A percentile compares a stretch with the other conserved stretches of the same genome.
phyloP scores from a whole-genome alignment of 208 protist genomes.

The Trypanosomatidae sp. region DNA sequence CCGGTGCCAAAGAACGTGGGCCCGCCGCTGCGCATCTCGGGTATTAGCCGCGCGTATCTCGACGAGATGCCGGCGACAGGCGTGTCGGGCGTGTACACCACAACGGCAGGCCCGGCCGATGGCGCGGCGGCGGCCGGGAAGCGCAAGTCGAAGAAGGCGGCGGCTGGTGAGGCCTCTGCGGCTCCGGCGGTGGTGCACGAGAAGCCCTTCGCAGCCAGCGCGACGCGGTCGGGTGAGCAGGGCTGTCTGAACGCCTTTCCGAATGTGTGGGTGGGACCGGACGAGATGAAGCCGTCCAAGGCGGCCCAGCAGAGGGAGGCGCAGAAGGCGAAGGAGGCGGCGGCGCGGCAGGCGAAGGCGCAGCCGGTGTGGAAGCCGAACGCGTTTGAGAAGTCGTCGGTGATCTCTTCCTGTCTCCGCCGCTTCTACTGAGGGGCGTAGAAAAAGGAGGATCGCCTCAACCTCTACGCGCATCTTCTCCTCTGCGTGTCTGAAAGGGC shows the following conservation, averaged over 20 bases:
- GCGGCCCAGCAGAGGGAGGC: constrained; percentile 20
- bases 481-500: too few species aligned
- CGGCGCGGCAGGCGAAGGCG: constrained; percentile 28
- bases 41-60: constrained; percentile 59
- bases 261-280: constrained; percentile 67
- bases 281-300: constrained; percentile 33
- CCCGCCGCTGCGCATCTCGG: constrained; percentile 46
- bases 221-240: constrained; percentile 32
- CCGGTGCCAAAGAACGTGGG: constrained; percentile 22
- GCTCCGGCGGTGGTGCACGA: constrained; percentile 14
- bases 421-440: constrained; percentile 59
- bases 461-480: too few species aligned
- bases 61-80: constrained; percentile 79
- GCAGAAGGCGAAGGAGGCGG: constrained; percentile 25
- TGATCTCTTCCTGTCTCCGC: constrained; percentile 78
- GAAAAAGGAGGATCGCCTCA: background rate
- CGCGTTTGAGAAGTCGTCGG: constrained; percentile 64
- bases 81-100: constrained; percentile 61
- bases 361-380: constrained; percentile 78
- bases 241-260: constrained; percentile 72
- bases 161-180: constrained; percentile 11
- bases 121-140: constrained; percentile 33
- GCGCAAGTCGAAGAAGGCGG: constrained; percentile 28
- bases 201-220: constrained; percentile 46
- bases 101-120: constrained; percentile 25